Evolutionary conservation across 208 protist genomes (phyloP), one percentile per base, ranked within the genome.

Genomic region (Balamuthia mandrillaris): DNA sequence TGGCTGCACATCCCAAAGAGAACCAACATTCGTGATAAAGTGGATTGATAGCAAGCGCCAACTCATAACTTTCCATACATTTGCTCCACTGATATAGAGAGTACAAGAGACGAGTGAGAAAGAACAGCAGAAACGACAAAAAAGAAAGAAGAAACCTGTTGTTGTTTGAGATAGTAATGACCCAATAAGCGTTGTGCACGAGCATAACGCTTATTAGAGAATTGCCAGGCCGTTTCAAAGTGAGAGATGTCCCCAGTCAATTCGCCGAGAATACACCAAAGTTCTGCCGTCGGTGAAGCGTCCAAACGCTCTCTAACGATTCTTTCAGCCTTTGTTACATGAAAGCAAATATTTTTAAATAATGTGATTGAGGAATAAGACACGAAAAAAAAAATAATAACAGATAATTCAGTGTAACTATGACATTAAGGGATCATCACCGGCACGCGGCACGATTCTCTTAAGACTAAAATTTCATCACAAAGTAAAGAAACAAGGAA

Each of bases 221-320:
- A 16, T 14, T 92, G 86, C 89, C 89, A 93, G 18, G 86, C 86
- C 7, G 24, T 75, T 3, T 85, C 9, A 51, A 90, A 93, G 47
- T 70, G 49, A 47, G 77, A 10, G 52, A 31, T 41, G 21, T 89
- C 83, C 0, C 81, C 37, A 21, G 49, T 87, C 0, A 94, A 24
- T 70, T 92, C 91, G 41, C 89, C 91, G 12, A 94, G 44, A 12
- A 91, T 21, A 60, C 90, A 92, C 52, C 81, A 88, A 16, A 92
- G 39, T 16, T 90, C 54, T 1, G 91, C 90, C 10, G 90, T 90
- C n/a, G 60, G 63, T 18, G 85, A 63, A 10, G 83, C 18, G 47
- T 56, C 68, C 1, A 91, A 29, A 39, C 75, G 51, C 21, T 51
- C n/a, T n/a, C 5, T 3, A 12, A 92, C 66, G 9, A 88, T 31